Evolutionary conservation across 768 basidiomycete genomes (phyloP), one percentile per base, ranked within the genome.

Genomic region (Rickenella mellea): DNA sequence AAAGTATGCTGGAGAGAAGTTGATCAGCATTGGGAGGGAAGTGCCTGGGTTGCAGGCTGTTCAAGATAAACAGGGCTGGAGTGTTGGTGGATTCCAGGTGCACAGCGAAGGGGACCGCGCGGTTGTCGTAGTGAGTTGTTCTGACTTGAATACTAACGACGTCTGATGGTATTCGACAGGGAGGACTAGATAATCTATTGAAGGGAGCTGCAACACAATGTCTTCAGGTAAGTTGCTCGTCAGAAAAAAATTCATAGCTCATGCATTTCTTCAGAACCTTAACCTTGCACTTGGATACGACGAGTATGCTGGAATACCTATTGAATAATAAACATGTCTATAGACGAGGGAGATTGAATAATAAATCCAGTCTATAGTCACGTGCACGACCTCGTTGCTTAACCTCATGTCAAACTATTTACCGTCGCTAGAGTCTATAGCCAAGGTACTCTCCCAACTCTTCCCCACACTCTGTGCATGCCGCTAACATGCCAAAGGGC

Each of bases 201-300:
- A 99, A 99, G 62, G 96, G 96, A 6, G 96, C 96, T 39, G 96
- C 96, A 14, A 98, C 94, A n/a, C 96, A 99, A 61, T 97, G 94
- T 60, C 58, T 99, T 48, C 92, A 94, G 73, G 88, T 90, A 39
- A 15, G 80, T 63, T 28, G 10, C 24, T n/a, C 0, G n/a, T 14
- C 15, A 4, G 33, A 10, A 11, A 36, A 19, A 19, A 3, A 7
- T 3, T 30, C 29, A 30, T 15, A 19, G 17, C 20, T 45, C 29
- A 17, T 44, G 19, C 31, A 14, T 32, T 40, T 24, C 10, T 35
- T 30, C 31, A 92, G 83, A 96, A 96, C 59, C 64, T 96, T 56
- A 96, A 94, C 65, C 69, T 94, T 40, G 80, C 87, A 2, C 71
- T 96, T 26, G 91, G 91, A 6, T 86, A 82, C 48, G 84, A 89